Evolutionary conservation across 1,284 basidiomycete genomes (phyloP).

Genomic region (Apiotrichum veenhuisii): DNA sequence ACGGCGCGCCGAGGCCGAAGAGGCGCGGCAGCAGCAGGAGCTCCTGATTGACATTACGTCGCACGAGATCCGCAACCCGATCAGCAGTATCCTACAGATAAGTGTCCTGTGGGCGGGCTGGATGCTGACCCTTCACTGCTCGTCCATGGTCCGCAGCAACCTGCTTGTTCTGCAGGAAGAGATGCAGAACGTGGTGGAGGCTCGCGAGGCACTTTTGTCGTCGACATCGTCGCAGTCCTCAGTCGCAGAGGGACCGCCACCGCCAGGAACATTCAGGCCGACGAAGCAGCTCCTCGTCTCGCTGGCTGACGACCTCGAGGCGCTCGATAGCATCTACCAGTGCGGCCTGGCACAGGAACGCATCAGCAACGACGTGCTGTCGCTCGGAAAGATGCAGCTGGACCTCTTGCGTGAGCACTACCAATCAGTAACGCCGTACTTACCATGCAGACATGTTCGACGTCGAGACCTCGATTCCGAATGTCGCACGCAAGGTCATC

Average conservation of each 20-base stretch:
- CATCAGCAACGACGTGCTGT: constrained; percentile 47
- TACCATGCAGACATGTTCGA: constrained; percentile 15
- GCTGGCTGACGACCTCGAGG: constrained; percentile 20
- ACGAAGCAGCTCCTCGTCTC: constrained; percentile 16
- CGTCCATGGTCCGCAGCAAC: constrained; percentile 44
- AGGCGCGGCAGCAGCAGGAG: constrained; percentile 45
- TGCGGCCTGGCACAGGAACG: constrained; percentile 44
- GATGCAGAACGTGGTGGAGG: constrained; percentile 13
- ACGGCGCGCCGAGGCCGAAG: constrained; percentile 43
- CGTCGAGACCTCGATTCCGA: constrained; percentile 32
- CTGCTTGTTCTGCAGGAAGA: constrained; percentile 37
- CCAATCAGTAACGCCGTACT: background rate
- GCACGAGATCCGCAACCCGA: constrained; percentile 41
- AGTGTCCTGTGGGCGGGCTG: background rate
- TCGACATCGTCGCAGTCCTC: background rate
- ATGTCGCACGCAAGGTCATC: constrained; percentile 30
- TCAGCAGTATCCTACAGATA: constrained; percentile 20
- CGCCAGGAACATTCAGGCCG: constrained; percentile 1
- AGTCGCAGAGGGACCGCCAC: background rate
- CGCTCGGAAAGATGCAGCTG: constrained; percentile 45
- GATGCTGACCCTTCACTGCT: constrained; percentile 22
- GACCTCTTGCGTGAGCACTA: constrained; percentile 12
- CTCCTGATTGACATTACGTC: constrained; percentile 49
- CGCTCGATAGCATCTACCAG: constrained; percentile 24
- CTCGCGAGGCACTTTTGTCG: background rate